Evolutionary conservation across 2,329 filamentous ascomycete species (phyloP).

Genomic region (Proliferodiscus dingleyae): DNA sequence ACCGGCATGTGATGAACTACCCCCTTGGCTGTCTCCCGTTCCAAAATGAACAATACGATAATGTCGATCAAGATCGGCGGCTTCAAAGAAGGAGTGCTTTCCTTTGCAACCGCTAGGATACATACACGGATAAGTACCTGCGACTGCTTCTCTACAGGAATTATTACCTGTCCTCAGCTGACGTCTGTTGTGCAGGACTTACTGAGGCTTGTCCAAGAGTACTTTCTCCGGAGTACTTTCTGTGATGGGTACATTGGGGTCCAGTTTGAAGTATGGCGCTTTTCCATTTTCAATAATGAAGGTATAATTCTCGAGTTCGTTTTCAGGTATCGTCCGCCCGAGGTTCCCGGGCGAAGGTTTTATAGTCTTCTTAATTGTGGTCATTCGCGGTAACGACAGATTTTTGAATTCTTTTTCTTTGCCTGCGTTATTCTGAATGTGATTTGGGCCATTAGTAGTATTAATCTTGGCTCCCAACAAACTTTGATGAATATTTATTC

Average conservation of each 20-base stretch:
- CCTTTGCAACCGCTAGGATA: not conserved
- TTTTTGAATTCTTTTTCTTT: not conserved
- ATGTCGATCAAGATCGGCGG: not conserved
- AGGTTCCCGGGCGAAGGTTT: not conserved
- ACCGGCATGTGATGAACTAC: not conserved
- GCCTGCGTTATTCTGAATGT: not conserved
- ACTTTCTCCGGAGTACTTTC: not conserved
- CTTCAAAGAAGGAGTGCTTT: not conserved
- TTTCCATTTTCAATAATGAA: not conserved
- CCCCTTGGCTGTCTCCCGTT: not conserved
- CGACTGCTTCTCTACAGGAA: not conserved
- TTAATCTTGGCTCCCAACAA: not conserved
- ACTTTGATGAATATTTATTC: constrained; percentile 1
- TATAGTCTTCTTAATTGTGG: not conserved
- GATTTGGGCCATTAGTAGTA: not conserved
- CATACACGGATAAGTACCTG: not conserved
- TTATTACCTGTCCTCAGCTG: not conserved
- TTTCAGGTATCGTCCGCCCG: not conserved
- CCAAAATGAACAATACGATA: not conserved
- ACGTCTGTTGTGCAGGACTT: not conserved
- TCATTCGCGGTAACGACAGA: not conserved
- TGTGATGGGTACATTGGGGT: not conserved
- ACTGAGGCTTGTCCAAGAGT: not conserved
- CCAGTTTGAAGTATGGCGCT: not conserved
- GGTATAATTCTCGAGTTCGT: not conserved